A percentile compares a stretch with the other conserved stretches of the same genome.
Conservation (phyloP, 345 rosid species). For the Melaleuca quinquenervia region DNA sequence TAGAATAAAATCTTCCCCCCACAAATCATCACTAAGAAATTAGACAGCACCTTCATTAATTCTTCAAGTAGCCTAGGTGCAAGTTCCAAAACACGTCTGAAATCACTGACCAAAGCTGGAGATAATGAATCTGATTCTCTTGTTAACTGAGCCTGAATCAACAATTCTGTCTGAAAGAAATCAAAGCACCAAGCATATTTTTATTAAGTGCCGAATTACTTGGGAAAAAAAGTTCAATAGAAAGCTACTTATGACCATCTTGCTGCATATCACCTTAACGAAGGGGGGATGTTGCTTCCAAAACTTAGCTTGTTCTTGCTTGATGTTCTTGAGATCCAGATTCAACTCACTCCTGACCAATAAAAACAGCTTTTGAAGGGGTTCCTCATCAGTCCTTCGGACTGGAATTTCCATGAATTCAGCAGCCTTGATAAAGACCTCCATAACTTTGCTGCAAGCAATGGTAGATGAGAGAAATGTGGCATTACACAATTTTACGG, state of each 20-base stretch:
- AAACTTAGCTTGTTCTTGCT: constrained; percentile 99
- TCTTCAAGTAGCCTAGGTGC: constrained; percentile 98
- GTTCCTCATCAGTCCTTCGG: constrained; percentile 91
- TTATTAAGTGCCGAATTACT: not conserved
- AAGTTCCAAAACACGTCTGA: constrained; percentile 80
- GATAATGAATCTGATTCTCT: constrained; percentile 66
- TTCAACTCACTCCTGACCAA: constrained; percentile 96
- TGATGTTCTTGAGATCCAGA: constrained; percentile 85
- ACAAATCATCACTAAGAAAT: not conserved
- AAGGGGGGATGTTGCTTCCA: constrained; percentile 98
- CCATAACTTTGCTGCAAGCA: constrained; percentile 89
- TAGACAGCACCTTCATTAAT: constrained; percentile 63
- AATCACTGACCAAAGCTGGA: constrained; percentile 71
- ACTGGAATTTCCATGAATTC: constrained; percentile 96
- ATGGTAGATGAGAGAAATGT: not conserved
- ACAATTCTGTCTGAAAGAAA: constrained; percentile 67
- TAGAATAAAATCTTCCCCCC: not conserved
- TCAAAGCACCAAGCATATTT: not conserved
- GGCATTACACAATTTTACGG: not conserved
- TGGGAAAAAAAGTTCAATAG: not conserved
- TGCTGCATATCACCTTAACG: constrained; percentile 53
- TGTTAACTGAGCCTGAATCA: constrained; percentile 96
- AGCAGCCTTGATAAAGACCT: constrained; percentile 93
- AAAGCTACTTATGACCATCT: not conserved
- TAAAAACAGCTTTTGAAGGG: constrained; percentile 92